These are phyloP conservation scores for Sparassis latifolia DNA, from an alignment of 1,284 basidiomycete species.

Conservation along the genomic window DNA sequence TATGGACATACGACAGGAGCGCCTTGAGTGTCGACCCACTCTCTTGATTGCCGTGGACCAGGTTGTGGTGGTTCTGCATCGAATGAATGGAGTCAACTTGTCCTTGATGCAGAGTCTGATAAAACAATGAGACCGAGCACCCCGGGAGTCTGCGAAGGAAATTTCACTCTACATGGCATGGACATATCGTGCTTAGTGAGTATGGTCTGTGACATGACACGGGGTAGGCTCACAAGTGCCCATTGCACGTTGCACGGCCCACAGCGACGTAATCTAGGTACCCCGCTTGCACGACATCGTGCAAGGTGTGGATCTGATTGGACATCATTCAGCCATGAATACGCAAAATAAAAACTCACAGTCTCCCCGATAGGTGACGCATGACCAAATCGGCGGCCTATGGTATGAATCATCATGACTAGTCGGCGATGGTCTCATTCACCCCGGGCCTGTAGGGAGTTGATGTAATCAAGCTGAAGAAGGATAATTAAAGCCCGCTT, in stretches of 20 bases:
- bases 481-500: conserved; percentile 31
- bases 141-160: too few relatives aligned
- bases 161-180: conserved; percentile 40
- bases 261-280: conserved; percentile 65
- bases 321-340: too few relatives aligned
- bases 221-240: conserved; percentile 22
- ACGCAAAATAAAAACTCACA: conserved; percentile 3
- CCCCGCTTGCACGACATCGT: conserved; percentile 62
- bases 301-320: conserved; percentile 49
- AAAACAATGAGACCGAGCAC: neutral
- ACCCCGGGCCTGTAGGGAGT: conserved; percentile 29
- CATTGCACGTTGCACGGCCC: conserved; percentile 30
- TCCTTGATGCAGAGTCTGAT: conserved; percentile 30
- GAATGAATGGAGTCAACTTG: conserved; percentile 44
- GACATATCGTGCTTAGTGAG: conserved; percentile 22
- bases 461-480: conserved; percentile 38
- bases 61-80: conserved; percentile 47
- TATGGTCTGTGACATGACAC: conserved; percentile 3
- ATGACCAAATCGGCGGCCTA: conserved; percentile 24
- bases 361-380: conserved; percentile 25
- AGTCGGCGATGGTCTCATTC: neutral
- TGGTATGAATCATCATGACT: neutral
- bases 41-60: conserved; percentile 44
- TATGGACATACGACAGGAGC: neutral
- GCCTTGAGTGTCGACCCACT: conserved; percentile 35